Percentiles rank a stretch among this genome's conserved stretches.
Evolutionary conservation across 371 early-diverging fungal species (phyloP).

Genomic region (Rhizopus arrhizus): DNA sequence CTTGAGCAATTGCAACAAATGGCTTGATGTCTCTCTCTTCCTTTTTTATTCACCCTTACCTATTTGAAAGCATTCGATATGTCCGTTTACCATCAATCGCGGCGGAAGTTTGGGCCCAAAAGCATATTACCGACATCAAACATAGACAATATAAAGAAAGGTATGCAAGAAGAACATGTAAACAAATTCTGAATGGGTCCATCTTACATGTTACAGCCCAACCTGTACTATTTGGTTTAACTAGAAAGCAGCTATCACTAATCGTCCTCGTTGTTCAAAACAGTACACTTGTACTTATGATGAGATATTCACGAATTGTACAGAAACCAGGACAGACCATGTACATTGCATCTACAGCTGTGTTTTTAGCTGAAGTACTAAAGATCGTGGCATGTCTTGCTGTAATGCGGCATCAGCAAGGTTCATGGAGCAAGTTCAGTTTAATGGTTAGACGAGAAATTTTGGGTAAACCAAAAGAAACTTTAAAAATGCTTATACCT

Average conservation of each 20-base stretch:
- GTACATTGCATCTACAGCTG: conserved; percentile 71
- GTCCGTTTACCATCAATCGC: conserved; percentile 25
- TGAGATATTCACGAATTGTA: conserved; percentile 62
- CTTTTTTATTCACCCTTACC: too few species aligned
- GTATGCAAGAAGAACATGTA: conserved; percentile 7
- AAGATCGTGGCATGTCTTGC: conserved; percentile 50
- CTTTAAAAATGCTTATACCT: conserved; percentile 76
- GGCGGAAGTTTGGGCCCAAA: conserved; percentile 32
- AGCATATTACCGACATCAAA: conserved; percentile 22
- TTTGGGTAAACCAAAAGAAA: conserved; percentile 55
- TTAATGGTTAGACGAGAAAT: conserved; percentile 52
- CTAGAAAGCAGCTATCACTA: conserved; percentile 57
- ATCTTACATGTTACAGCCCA: conserved; percentile 23
- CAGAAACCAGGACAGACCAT: conserved; percentile 55
- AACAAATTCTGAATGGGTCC: background rate
- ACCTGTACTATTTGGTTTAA: conserved; percentile 36
- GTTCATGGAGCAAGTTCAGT: conserved; percentile 26
- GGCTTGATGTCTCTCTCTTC: too few species aligned
- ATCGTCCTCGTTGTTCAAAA: conserved; percentile 62
- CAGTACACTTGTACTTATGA: conserved; percentile 65
- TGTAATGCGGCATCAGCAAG: conserved; percentile 41
- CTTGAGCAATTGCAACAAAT: background rate
- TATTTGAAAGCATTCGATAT: background rate
- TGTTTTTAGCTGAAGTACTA: conserved; percentile 67
- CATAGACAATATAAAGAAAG: conserved; percentile 6